phyloP scores from a whole-genome alignment of 2,329 filamentous ascomycete species.

The Ascomycota sp. region DNA sequence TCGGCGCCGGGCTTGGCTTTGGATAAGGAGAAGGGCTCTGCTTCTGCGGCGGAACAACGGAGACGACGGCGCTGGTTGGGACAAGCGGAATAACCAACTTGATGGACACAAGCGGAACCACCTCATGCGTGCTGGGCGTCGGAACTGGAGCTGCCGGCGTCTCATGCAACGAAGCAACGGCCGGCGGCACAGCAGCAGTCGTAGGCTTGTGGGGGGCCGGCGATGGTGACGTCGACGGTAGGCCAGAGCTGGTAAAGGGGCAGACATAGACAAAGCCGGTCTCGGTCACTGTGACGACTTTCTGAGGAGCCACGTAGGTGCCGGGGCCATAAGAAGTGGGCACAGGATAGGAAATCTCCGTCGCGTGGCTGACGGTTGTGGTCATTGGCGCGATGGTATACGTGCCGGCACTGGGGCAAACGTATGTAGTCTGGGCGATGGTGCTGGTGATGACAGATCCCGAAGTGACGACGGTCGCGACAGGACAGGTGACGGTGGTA shows the following conservation, averaged over 20 bases:
- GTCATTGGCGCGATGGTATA: slow-evolving; percentile 56
- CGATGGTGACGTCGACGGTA: slow-evolving; percentile 12
- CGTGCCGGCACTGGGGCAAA: slow-evolving; percentile 53
- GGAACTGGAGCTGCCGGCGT: slow-evolving; percentile 1
- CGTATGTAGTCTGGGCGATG: slow-evolving; percentile 48
- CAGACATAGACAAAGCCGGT: slow-evolving; percentile 50
- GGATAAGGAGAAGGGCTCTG: slow-evolving; percentile 3
- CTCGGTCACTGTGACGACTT: slow-evolving; percentile 47
- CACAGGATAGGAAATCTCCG: slow-evolving; percentile 41
- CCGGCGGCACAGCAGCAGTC: slow-evolving; percentile 5
- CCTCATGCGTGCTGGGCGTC: not conserved
- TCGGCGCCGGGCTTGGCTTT: slow-evolving; percentile 3
- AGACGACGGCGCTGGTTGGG: not conserved
- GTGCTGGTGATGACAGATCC: slow-evolving; percentile 41
- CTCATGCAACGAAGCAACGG: slow-evolving; percentile 1
- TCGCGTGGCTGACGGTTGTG: slow-evolving; percentile 33
- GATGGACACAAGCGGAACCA: not conserved
- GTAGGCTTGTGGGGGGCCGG: slow-evolving; percentile 9
- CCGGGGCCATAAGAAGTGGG: slow-evolving; percentile 45
- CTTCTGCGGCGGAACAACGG: not conserved
- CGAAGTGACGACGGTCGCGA: slow-evolving; percentile 41
- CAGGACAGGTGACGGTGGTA: slow-evolving; percentile 51
- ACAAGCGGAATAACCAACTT: not conserved
- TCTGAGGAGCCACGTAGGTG: slow-evolving; percentile 50
- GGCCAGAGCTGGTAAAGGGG: slow-evolving; percentile 35